Evolutionary conservation across 176 grass and related monocot genomes (phyloP), one percentile per base, ranked within the genome.

Genomic region (Carex myosuroides): DNA sequence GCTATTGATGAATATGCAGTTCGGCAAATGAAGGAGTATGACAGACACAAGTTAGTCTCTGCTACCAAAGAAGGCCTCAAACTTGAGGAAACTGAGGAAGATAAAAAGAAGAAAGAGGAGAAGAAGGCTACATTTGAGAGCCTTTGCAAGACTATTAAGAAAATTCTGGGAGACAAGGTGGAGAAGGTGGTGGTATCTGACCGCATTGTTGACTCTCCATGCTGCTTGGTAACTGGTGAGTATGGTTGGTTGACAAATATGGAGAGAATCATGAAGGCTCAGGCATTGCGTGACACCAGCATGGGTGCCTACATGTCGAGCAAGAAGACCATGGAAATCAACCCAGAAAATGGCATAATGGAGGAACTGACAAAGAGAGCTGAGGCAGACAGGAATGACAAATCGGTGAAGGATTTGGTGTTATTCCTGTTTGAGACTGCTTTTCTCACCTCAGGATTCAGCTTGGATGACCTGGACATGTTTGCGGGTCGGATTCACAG

Each of bases 241-340:
- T 90, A 90, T 18, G 89, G 89, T 65, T 87, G 89, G 89, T 52
- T 85, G 6, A 85, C 89, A 6, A 90, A 90, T 46, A 87, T 85
- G 89, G 85, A 90, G 72, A 87, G 89, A 12, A 90, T 90, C 8
- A 90, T 90, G 89, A 90, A 90, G 79, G 85, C 89, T 22, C 89
- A 87, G 64, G 75, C 89, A 1, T 62, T 90, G 54, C 82, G 81
- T 3, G 85, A 90, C 73, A 74, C n/a, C 14, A 84, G 81, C 85
- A 87, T 85, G 89, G 56, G 52, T 33, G 55, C 56, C 0, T 90
- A 90, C 56, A 90, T 90, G 89, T 76, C 85, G 0, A 87, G 85
- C 65, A 85, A 77, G 85, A 90, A 90, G 65, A 90, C 85, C 0
- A 81, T 90, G 89, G 89, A 90, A 64, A 90, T 90, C 72, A 90